A percentile compares a stretch with the other conserved stretches of the same genome.
Conservation (phyloP, 148 eudicot species). For the Heliamphora exappendiculata region DNA sequence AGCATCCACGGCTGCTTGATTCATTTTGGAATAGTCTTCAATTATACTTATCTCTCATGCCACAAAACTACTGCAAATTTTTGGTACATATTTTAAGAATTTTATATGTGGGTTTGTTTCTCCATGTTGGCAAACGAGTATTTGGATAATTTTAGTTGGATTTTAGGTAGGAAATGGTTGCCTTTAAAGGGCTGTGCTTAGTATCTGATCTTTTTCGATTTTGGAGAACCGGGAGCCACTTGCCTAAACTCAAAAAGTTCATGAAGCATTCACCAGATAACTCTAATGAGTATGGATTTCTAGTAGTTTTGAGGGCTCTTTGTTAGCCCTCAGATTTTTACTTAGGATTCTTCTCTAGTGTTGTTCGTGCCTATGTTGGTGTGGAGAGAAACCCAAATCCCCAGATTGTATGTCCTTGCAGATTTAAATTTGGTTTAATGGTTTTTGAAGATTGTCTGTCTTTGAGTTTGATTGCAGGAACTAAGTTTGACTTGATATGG, state of each 20-base stretch:
- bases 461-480: background rate
- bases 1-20: background rate
- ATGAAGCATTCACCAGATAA: background rate
- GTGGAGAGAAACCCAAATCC: background rate
- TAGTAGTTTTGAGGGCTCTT: conserved; percentile 1
- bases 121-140: background rate
- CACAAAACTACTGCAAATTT: background rate
- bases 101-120: background rate
- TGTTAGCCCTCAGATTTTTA: background rate
- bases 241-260: background rate
- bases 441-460: conserved; percentile 1
- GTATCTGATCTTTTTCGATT: conserved; percentile 7
- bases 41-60: background rate
- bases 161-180: background rate
- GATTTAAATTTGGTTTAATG: background rate
- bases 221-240: conserved; percentile 1
- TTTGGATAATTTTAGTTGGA: background rate
- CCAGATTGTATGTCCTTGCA: background rate
- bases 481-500: conserved; percentile 9
- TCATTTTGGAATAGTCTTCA: background rate
- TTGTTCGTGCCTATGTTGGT: background rate
- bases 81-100: background rate
- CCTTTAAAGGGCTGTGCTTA: conserved; percentile 1
- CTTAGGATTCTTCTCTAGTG: conserved; percentile 3
- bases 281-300: background rate